Conservation (phyloP, 2,329 filamentous ascomycete species). For the Leptographium radiaticola region DNA sequence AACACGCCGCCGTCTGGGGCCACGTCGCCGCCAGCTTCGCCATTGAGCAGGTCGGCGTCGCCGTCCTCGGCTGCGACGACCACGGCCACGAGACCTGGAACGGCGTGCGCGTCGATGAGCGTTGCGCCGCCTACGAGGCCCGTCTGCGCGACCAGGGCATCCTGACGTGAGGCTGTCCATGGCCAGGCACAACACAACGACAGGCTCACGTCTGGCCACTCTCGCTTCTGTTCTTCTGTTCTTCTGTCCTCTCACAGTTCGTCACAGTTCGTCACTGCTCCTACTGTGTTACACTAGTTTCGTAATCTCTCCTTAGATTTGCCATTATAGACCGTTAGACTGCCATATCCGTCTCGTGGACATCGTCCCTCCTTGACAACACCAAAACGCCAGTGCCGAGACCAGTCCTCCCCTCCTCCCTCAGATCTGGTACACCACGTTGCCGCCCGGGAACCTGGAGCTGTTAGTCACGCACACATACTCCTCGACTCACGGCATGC, state of each 20-base stretch:
- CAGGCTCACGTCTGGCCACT: too few relatives aligned
- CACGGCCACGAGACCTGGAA: conserved; percentile 48
- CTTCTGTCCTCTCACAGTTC: too few relatives aligned
- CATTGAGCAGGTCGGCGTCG: conserved; percentile 88
- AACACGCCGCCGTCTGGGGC: conserved; percentile 65
- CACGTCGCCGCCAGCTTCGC: conserved; percentile 79
- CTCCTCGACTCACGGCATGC: too few relatives aligned
- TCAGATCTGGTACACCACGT: conserved; percentile 58
- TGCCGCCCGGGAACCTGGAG: conserved; percentile 43
- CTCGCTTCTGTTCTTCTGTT: too few relatives aligned
- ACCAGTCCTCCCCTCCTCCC: too few relatives aligned
- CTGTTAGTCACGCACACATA: background rate
- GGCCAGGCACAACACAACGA: too few relatives aligned
- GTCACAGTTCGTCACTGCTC: background rate
- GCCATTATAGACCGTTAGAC: background rate
- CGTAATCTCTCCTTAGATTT: background rate
- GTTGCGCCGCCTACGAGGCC: conserved; percentile 37
- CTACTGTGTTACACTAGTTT: background rate
- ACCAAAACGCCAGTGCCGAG: too few relatives aligned
- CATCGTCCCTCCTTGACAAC: too few relatives aligned
- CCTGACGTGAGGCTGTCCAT: background rate
- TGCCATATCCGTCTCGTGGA: too few relatives aligned
- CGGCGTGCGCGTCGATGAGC: conserved; percentile 36
- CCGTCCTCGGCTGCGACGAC: conserved; percentile 34
- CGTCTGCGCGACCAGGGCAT: conserved; percentile 16